Evolutionary conservation across 257 asterid genomes (phyloP).

Genomic region (Eustoma russellianum): DNA sequence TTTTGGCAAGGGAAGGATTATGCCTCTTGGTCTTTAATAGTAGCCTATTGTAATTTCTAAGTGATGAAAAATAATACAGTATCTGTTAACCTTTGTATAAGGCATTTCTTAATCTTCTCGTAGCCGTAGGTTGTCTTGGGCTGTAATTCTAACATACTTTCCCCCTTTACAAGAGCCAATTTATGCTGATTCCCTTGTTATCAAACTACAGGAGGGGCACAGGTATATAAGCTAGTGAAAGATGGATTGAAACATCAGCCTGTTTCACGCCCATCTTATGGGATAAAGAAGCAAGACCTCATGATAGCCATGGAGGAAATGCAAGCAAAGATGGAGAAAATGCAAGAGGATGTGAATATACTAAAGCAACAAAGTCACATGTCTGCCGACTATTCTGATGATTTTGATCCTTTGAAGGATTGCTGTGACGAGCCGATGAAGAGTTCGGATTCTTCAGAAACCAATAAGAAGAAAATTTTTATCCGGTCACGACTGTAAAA

Average conservation of each 20-base stretch:
- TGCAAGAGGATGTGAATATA: constrained; percentile 33
- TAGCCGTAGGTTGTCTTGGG: too few species aligned
- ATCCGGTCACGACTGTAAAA: constrained; percentile 58
- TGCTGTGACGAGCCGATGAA: constrained; percentile 36
- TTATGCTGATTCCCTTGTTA: not conserved
- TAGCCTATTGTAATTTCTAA: too few species aligned
- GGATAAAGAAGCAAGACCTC: constrained; percentile 23
- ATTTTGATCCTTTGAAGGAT: constrained; percentile 23
- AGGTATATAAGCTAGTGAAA: constrained; percentile 26
- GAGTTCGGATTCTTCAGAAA: constrained; percentile 17
- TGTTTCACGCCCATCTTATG: constrained; percentile 16
- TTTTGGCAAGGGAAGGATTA: too few species aligned
- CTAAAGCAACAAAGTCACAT: constrained; percentile 21
- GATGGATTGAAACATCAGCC: constrained; percentile 28
- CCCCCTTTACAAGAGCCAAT: not conserved
- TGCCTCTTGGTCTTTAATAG: too few species aligned
- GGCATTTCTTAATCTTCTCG: too few species aligned
- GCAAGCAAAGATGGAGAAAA: constrained; percentile 53
- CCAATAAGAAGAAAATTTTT: constrained; percentile 35
- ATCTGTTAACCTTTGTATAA: too few species aligned
- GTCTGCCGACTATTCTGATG: constrained; percentile 15
- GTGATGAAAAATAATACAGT: too few species aligned
- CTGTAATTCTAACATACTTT: too few species aligned
- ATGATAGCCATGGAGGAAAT: constrained; percentile 40
- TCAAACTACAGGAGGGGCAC: constrained; percentile 30